Base-by-base conservation (phyloP, 495 filamentous ascomycete species). In the Paragyromitra xinjiangensis region DNA sequence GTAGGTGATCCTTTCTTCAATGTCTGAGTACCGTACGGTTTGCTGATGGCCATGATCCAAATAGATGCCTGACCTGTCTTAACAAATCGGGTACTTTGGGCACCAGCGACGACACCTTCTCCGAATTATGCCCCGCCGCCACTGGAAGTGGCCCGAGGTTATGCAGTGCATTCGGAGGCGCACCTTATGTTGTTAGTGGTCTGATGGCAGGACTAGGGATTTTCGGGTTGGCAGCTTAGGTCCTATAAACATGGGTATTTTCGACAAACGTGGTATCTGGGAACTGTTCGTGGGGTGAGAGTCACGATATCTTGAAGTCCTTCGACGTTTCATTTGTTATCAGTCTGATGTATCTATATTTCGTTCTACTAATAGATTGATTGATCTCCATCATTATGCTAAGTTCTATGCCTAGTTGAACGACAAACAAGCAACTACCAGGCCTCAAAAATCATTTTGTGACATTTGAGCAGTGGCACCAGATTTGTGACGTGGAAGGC, bases 51-150 rank as follows among this genome's bases (percentile, higher is more conserved):
- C 6, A 1, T 22, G 6, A 7, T 19, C 51, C 1, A 7, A 12
- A 37, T 14, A 71, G 69, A 24, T 71, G 69, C 48, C 0, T 71
- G 14, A 16, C 19, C 19, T 71, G 69, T 19, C 26, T 71, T 24
- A 40, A 65, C 5, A 19, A 37, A 53, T 71, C 59, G 19, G 51
- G 6, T 16, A 2, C 22, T 1, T 11, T 65, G 14, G 26, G 62
- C 3, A 11, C 67, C 16, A 19, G 7, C 6, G 40, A 44, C 22
- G 39, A 59, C 8, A 59, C 22, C 14, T 69, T 59, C 53, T 24
- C 24, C 2, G 67, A 69, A 9, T 39, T 69, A 8, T 69, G 67
- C 12, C 24, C 53, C 16, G 26, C 5, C 45, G 45, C 3, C 4
- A 55, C 9, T 16, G 44, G 50, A 4, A 37, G 67, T 0, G 53